Base-by-base conservation (phyloP, 2,329 filamentous ascomycete species). In the Zasmidium angulare region DNA sequence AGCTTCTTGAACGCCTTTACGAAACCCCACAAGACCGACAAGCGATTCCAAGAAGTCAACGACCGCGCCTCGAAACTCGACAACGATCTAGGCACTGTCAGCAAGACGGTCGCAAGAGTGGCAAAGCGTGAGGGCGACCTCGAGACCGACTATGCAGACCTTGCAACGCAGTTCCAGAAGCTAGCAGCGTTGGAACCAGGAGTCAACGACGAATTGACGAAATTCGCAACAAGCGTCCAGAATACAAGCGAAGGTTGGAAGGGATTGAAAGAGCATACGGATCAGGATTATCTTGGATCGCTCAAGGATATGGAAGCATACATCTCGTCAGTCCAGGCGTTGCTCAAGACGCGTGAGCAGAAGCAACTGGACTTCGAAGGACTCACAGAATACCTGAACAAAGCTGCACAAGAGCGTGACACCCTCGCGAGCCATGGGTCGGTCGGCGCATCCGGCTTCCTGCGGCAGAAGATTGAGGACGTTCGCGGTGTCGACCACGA, bases 301-400 rank as follows among this genome's bases (percentile, higher is more conserved):
- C 82, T 99, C 55, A 87, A 92, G 53, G 95, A 99, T 77, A 96
- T 98, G 93, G 90, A 96, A 69, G 89, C 92, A 23, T 99, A 98
- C 76, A 93, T 92, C 65, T 79, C 85, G n/a, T 89, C 92, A 0
- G 81, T 98, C 50, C 96, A 96, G 76, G 83, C 86, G 22, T 86
- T 99, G 3, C 86, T 99, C 64, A 96, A 96, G 75, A 91, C 91
- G 1, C 88, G 95, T 36, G 95, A 99, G 78, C 92, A 96, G 78
- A 99, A 99, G 74, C 95, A 99, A 75, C 88, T 99, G 59, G 95
- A 99, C 78, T 96, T 93, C 71, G 95, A 99, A 77, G 93, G 91
- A 65, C 83, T 99, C 31, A 96, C 92, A 24, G 93, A 98, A 73
- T 98, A 98, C 75, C 89, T 97, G 55, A 90, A 90, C 78, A 96